phyloP scores from a whole-genome alignment of 2,329 filamentous ascomycete species.

The Colletotrichum liaoningense region DNA sequence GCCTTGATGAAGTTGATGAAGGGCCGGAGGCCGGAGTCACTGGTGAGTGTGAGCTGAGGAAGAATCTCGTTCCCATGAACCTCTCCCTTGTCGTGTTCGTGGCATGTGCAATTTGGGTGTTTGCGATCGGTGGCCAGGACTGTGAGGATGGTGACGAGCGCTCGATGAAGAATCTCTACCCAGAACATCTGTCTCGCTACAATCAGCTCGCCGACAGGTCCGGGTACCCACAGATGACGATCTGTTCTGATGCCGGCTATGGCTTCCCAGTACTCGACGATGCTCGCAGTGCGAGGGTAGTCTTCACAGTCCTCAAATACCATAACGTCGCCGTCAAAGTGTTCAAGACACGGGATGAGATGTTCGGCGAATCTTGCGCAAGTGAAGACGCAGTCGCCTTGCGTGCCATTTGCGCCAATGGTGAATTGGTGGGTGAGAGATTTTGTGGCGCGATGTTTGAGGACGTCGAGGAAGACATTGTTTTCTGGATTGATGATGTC shows the following conservation, averaged over 20 bases:
- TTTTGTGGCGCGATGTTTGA: slow-evolving; percentile 52
- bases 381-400: not conserved
- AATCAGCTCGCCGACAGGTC: not conserved
- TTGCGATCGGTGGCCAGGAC: not conserved
- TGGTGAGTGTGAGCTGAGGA: not conserved
- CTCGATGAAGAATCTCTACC: not conserved
- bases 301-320: not conserved
- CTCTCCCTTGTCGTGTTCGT: not conserved
- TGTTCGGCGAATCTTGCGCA: not conserved
- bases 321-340: not conserved
- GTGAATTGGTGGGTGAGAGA: slow-evolving; percentile 48
- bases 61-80: not conserved
- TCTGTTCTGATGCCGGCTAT: not conserved
- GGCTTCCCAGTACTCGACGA: not conserved
- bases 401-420: slow-evolving; percentile 42
- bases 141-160: not conserved
- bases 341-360: too few relatives aligned
- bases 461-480: slow-evolving; percentile 51
- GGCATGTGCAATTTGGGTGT: not conserved
- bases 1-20: not conserved
- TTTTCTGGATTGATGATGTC: slow-evolving; percentile 51
- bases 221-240: not conserved
- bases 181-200: not conserved
- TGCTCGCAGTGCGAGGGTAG: not conserved
- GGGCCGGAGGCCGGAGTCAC: not conserved